Percentiles rank a stretch among this genome's conserved stretches.
Conservation (phyloP, 2,329 filamentous ascomycete genomes). For the Gliomastix tumulicola region DNA sequence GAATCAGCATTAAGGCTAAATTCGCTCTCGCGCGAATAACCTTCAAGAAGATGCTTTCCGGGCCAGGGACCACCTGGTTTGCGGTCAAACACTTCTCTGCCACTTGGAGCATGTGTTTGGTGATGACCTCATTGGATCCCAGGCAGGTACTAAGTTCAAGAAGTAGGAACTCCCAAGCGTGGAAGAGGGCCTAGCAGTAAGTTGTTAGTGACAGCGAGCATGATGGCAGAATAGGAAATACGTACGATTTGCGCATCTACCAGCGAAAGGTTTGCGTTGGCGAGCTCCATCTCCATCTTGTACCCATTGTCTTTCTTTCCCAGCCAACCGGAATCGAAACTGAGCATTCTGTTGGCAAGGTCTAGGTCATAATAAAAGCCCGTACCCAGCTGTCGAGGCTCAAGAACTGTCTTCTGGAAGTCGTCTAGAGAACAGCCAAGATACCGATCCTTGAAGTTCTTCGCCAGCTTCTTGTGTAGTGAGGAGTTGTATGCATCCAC, state of each 20-base stretch:
- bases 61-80: constrained; percentile 65
- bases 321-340: constrained; percentile 71
- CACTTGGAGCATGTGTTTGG: constrained; percentile 66
- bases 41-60: constrained; percentile 75
- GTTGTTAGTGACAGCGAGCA: constrained; percentile 8
- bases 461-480: constrained; percentile 75
- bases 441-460: constrained; percentile 78
- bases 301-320: constrained; percentile 67
- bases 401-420: constrained; percentile 70
- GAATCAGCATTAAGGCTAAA: constrained; percentile 74
- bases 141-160: constrained; percentile 70
- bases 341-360: constrained; percentile 68
- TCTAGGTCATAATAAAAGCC: constrained; percentile 81
- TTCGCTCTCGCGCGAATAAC: constrained; percentile 72
- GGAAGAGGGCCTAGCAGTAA: constrained; percentile 61
- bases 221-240: constrained; percentile 8
- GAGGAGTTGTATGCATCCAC: constrained; percentile 83
- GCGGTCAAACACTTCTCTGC: constrained; percentile 71
- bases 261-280: constrained; percentile 84
- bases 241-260: constrained; percentile 86
- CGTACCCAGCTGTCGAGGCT: constrained; percentile 58
- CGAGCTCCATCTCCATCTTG: constrained; percentile 72
- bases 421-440: constrained; percentile 64
- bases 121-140: constrained; percentile 45
- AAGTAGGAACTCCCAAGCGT: constrained; percentile 83